These are phyloP conservation scores for Xylaria sp. DNA, from an alignment of 2,329 filamentous ascomycete genomes.

Conservation along the genomic window DNA sequence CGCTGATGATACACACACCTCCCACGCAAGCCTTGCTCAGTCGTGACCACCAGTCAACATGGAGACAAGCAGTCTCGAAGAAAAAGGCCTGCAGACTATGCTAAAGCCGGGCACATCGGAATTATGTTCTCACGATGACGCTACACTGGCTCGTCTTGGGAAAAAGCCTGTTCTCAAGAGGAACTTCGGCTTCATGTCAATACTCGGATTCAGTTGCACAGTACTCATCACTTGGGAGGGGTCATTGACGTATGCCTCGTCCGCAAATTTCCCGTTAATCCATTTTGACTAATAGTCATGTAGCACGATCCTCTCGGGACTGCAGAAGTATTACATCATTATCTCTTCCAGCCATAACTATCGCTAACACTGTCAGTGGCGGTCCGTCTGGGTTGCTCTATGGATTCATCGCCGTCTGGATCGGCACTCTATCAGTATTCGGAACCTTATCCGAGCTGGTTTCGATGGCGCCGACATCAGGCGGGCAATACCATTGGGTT, in stretches of 20 bases:
- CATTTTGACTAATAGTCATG: conserved; percentile 6
- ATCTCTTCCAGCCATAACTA: not conserved
- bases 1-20: not conserved
- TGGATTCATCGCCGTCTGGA: conserved; percentile 62
- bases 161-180: conserved; percentile 41
- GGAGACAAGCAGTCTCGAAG: conserved; percentile 22
- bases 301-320: conserved; percentile 36
- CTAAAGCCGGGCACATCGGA: conserved; percentile 16
- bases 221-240: conserved; percentile 44
- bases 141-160: conserved; percentile 33
- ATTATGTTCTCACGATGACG: conserved; percentile 27
- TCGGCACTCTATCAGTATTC: conserved; percentile 57
- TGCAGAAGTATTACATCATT: conserved; percentile 34
- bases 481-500: conserved; percentile 43
- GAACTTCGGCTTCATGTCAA: conserved; percentile 41
- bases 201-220: conserved; percentile 43
- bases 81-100: conserved; percentile 22
- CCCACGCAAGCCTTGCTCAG: not conserved
- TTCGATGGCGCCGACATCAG: conserved; percentile 51
- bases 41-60: conserved; percentile 15
- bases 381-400: conserved; percentile 59
- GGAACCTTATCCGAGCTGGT: conserved; percentile 58
- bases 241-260: conserved; percentile 35
- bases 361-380: conserved; percentile 34
- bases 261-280: not conserved